phyloP scores from a whole-genome alignment of 148 eudicot species.

The Dysphania ambrosioides region DNA sequence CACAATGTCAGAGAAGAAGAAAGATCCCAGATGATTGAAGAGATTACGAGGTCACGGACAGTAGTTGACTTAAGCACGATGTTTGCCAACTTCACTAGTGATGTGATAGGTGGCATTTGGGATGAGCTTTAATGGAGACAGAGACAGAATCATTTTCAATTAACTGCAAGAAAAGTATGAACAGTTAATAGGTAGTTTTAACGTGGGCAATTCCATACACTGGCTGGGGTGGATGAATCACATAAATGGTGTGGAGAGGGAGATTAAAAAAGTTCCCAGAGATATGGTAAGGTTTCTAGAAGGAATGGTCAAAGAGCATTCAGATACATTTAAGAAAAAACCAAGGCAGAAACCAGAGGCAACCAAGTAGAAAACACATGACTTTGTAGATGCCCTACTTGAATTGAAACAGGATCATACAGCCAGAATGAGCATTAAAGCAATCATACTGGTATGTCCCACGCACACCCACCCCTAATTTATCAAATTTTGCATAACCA shows the following conservation, averaged over 20 bases:
- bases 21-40: constrained; percentile 11
- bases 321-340: not conserved
- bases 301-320: constrained; percentile 21
- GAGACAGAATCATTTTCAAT: constrained; percentile 27
- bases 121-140: constrained; percentile 26
- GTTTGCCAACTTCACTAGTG: constrained; percentile 19
- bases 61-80: constrained; percentile 27
- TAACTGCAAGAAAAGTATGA: constrained; percentile 24
- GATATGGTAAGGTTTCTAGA: constrained; percentile 28
- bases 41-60: not conserved
- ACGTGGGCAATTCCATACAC: constrained; percentile 34
- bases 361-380: constrained; percentile 1
- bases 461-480: not conserved
- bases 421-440: constrained; percentile 32
- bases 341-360: not conserved
- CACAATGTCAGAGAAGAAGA: constrained; percentile 29
- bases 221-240: constrained; percentile 37
- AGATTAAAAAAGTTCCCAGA: constrained; percentile 23
- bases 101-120: constrained; percentile 35
- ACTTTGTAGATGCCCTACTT: constrained; percentile 38
- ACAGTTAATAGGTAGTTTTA: constrained; percentile 22
- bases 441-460: constrained; percentile 30
- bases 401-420: constrained; percentile 12
- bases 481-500: not conserved
- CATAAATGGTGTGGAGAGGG: constrained; percentile 25